Evolutionary conservation across 148 eudicot species (phyloP), one percentile per base, ranked within the genome.

Genomic region (Hydrangea macrophylla): DNA sequence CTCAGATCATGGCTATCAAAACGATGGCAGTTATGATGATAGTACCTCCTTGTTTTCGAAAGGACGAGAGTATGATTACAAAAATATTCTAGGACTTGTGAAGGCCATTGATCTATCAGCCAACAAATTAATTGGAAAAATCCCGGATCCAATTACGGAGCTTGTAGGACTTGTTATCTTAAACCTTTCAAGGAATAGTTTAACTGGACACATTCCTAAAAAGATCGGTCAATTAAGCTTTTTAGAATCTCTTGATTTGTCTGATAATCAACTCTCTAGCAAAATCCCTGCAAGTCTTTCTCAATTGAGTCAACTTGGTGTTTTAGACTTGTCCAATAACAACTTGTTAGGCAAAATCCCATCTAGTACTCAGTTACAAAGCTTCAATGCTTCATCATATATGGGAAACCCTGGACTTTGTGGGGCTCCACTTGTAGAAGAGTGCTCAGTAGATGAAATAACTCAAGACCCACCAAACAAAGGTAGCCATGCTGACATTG

Each of bases 41-140:
- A 74, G 25, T 59, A 13, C 20, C 9, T 17, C 54, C 5, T 15
- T 76, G 37, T 24, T 35, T 9, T 24, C 55, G 37, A 60, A 58
- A 65, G 72, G 79, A 50, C 33, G 35, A 32, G 69, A 55, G 18
- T 31, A 25, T 15, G 69, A 66, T 54, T 60, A 65, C 42, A 26
- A 22, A 6, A 71, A 40, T 26, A 62, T 48, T 8, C 20, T 44
- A 25, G 24, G 53, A 6, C 72, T 69, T 0, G 25, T 70, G 13
- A 78, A 70, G 18, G 54, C 40, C 68, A 74, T 78, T 3, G 69
- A 78, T 50, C 67, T 78, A 23, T 78, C 81, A 10, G 25, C 61
- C 33, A 79, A 74, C 63, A 30, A 26, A 35, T 63, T 74, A 7
- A 39, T 13, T 0, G 82, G 78, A 0, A 40, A 61, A 37, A 71